Evolutionary conservation across 1,284 basidiomycete species (phyloP).

Genomic region (Hymenochaete sp.): DNA sequence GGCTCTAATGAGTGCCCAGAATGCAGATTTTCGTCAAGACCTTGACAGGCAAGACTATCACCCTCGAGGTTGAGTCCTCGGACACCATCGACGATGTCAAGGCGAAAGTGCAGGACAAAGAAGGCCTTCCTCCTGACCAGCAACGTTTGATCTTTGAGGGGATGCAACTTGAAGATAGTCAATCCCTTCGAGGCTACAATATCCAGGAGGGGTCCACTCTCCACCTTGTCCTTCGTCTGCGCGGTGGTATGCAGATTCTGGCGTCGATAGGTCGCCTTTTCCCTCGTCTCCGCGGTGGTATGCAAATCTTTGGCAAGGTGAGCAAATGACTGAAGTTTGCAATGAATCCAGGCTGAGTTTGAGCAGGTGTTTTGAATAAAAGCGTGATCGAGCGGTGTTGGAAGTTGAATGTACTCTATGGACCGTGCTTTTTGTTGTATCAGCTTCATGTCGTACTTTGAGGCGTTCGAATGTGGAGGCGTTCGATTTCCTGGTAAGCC

Average conservation of each 20-base stretch:
- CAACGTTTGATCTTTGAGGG: constrained; percentile 36
- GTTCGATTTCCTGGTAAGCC: too few relatives aligned
- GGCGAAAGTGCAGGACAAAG: constrained; percentile 41
- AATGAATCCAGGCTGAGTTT: too few relatives aligned
- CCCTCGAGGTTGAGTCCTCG: constrained; percentile 38
- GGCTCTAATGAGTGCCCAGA: too few relatives aligned
- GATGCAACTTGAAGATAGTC: constrained; percentile 34
- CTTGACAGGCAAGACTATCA: constrained; percentile 42
- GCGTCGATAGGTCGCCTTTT: too few relatives aligned
- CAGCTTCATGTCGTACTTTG: too few relatives aligned
- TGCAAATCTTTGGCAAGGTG: constrained; percentile 42
- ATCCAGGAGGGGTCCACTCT: constrained; percentile 53
- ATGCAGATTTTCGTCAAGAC: constrained; percentile 40
- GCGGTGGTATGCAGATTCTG: too few relatives aligned
- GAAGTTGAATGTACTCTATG: too few relatives aligned
- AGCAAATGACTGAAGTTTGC: too few relatives aligned
- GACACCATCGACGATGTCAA: constrained; percentile 51
- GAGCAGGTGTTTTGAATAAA: too few relatives aligned
- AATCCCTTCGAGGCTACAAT: constrained; percentile 25
- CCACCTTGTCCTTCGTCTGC: constrained; percentile 51
- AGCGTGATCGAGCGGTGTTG: too few relatives aligned
- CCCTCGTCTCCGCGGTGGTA: constrained; percentile 53
- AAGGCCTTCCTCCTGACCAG: constrained; percentile 31
- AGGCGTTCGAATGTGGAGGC: too few relatives aligned
- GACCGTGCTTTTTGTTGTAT: too few relatives aligned